Percentiles rank a stretch among this genome's conserved stretches.
Conservation (phyloP, 805 yeast genomes). For the Lipomyces yamanashiensis region DNA sequence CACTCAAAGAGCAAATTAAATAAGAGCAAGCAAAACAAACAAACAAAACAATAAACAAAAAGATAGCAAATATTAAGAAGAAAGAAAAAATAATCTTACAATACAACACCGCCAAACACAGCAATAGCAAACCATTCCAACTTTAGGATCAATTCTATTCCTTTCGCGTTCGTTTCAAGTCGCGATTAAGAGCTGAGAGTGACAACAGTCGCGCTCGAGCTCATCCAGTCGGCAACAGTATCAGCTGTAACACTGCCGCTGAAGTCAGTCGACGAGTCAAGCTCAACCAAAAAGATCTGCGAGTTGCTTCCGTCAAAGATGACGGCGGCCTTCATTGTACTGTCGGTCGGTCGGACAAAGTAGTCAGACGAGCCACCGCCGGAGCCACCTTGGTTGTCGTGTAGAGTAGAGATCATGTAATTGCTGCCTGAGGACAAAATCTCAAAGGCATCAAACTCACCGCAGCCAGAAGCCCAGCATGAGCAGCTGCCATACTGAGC, state of each 20-base stretch:
- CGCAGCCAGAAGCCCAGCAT: slow-evolving; percentile 97
- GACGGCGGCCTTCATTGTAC: slow-evolving; percentile 87
- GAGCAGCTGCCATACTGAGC: slow-evolving; percentile 94
- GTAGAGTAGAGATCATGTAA: slow-evolving; percentile 74
- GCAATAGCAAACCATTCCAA: not conserved
- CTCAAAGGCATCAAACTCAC: slow-evolving; percentile 96
- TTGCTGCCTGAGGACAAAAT: slow-evolving; percentile 75
- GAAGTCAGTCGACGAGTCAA: slow-evolving; percentile 56
- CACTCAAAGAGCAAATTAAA: no score
- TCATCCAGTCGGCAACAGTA: slow-evolving; percentile 48
- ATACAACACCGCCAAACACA: not conserved
- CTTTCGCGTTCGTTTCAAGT: not conserved
- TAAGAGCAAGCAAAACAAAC: not conserved
- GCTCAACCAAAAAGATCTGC: slow-evolving; percentile 60
- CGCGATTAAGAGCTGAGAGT: slow-evolving; percentile 19
- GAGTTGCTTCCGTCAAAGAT: slow-evolving; percentile 61
- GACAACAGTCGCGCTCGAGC: slow-evolving; percentile 23
- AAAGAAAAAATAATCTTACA: not conserved
- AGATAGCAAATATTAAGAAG: not conserved
- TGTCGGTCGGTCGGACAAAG: slow-evolving; percentile 79
- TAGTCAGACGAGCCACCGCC: slow-evolving; percentile 92
- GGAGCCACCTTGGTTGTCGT: slow-evolving; percentile 73
- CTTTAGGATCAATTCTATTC: not conserved
- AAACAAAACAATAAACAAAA: not conserved
- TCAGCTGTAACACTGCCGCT: slow-evolving; percentile 57